These are phyloP conservation scores for Dillenia suffruticosa DNA, from an alignment of 164 flowering plant genomes.

Conservation along the genomic window DNA sequence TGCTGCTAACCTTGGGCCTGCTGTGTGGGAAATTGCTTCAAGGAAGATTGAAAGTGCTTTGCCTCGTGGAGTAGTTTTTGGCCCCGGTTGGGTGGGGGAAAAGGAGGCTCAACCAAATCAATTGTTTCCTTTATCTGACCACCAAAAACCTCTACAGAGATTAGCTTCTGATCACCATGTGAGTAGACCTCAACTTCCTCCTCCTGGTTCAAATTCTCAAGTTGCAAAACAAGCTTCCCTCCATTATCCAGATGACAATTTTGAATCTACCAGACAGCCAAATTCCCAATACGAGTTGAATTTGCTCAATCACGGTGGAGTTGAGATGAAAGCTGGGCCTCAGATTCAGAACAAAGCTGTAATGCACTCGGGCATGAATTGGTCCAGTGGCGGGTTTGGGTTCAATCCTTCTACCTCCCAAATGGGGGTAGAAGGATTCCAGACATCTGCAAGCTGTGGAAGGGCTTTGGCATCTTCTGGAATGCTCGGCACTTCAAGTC, in stretches of 20 bases:
- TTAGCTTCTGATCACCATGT: slow-evolving; percentile 14
- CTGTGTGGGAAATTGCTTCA: slow-evolving; percentile 71
- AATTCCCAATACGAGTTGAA: slow-evolving; percentile 21
- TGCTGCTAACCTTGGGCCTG: slow-evolving; percentile 83
- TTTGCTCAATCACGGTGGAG: slow-evolving; percentile 10
- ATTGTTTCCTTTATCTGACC: slow-evolving; percentile 11
- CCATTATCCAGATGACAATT: slow-evolving; percentile 9
- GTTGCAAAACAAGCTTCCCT: slow-evolving; percentile 12
- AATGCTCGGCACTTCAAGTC: slow-evolving; percentile 8
- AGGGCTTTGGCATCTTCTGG: slow-evolving; percentile 20
- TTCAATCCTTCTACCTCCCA: slow-evolving; percentile 18
- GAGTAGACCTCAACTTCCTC: slow-evolving; percentile 13
- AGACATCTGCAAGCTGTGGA: slow-evolving; percentile 12
- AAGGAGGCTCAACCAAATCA: slow-evolving; percentile 18
- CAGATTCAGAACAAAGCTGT: slow-evolving; percentile 25
- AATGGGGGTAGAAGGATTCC: slow-evolving; percentile 10
- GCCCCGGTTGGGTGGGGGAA: slow-evolving; percentile 71
- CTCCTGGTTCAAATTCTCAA: slow-evolving; percentile 16
- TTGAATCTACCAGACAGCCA: slow-evolving; percentile 17
- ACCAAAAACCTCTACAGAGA: slow-evolving; percentile 14
- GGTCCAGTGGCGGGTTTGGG: slow-evolving; percentile 22
- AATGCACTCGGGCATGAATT: slow-evolving; percentile 20
- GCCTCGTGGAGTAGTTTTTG: slow-evolving; percentile 53
- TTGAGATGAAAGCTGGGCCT: slow-evolving; percentile 14
- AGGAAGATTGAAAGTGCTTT: slow-evolving; percentile 53